Percentiles rank a stretch among this genome's conserved stretches.
These are phyloP conservation scores for Trichocladium antarcticum DNA, from an alignment of 495 filamentous ascomycete genomes.

Conservation along the genomic window DNA sequence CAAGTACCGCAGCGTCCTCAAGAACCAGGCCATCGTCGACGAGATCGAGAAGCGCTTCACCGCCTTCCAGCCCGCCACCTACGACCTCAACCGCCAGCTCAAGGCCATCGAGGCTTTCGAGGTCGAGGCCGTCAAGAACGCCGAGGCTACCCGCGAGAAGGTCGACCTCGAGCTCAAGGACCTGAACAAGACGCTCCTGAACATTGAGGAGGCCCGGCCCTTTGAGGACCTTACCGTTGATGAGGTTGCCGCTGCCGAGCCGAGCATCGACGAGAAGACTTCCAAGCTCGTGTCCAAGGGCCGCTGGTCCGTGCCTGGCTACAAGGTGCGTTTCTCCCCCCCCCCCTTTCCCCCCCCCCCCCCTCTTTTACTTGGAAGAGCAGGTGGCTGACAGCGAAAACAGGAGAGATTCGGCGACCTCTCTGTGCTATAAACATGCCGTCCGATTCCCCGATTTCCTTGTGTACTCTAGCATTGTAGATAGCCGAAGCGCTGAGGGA, in stretches of 20 bases:
- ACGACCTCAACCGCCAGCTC: constrained; percentile 83
- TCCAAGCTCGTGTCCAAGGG: constrained; percentile 87
- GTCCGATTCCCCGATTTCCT: constrained; percentile 29
- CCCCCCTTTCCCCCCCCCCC: neutral
- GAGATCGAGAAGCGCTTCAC: constrained; percentile 93
- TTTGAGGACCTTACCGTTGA: constrained; percentile 98
- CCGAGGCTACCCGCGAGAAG: constrained; percentile 85
- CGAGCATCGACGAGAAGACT: constrained; percentile 93
- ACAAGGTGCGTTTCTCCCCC: constrained; percentile 63
- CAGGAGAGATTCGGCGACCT: constrained; percentile 99
- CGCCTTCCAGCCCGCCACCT: constrained; percentile 78
- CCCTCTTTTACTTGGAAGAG: neutral
- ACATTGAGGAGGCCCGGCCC: constrained; percentile 91
- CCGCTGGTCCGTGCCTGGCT: constrained; percentile 93
- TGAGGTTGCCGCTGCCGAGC: constrained; percentile 82
- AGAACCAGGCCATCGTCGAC: constrained; percentile 87
- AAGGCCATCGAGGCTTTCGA: constrained; percentile 98
- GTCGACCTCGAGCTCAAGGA: constrained; percentile 88
- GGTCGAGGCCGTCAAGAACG: constrained; percentile 91
- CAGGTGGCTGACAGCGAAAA: constrained; percentile 9
- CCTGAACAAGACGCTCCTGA: constrained; percentile 83
- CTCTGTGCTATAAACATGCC: constrained; percentile 62
- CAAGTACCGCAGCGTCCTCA: constrained; percentile 80
- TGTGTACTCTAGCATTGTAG: constrained; percentile 52
- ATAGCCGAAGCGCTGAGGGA: constrained; percentile 30